These are phyloP conservation scores for Teunomyces aglyptinius DNA, from an alignment of 805 yeast genomes.

Conservation along the genomic window DNA sequence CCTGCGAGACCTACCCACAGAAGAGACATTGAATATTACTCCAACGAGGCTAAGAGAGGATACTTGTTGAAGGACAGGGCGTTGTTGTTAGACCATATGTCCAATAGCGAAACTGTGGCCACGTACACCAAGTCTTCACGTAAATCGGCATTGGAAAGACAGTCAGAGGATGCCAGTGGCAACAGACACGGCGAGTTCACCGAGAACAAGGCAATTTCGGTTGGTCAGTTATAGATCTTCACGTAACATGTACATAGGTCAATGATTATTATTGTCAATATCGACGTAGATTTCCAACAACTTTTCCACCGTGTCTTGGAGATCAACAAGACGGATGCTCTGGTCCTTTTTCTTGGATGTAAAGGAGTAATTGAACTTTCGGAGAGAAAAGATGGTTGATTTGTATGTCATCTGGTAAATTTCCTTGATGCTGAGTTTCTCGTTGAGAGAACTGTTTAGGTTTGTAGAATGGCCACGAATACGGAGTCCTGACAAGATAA, in stretches of 20 bases:
- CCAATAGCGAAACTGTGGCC: slow-evolving; percentile 13
- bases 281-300: slow-evolving; percentile 38
- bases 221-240: slow-evolving; percentile 2
- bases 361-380: slow-evolving; percentile 35
- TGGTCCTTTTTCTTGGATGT: slow-evolving; percentile 7
- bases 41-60: slow-evolving; percentile 70
- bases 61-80: slow-evolving; percentile 51
- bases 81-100: slow-evolving; percentile 38
- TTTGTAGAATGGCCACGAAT: slow-evolving; percentile 36
- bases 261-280: slow-evolving; percentile 16
- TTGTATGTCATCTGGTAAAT: slow-evolving; percentile 41
- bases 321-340: slow-evolving; percentile 22
- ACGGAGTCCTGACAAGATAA: slow-evolving; percentile 41
- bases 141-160: slow-evolving; percentile 35
- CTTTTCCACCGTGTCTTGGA: slow-evolving; percentile 41
- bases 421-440: slow-evolving; percentile 36
- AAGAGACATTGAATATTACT: slow-evolving; percentile 77
- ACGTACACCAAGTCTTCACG: slow-evolving; percentile 23
- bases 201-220: slow-evolving; percentile 10
- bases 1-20: slow-evolving; percentile 82
- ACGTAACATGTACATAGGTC: slow-evolving; percentile 7
- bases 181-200: slow-evolving; percentile 12
- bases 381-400: slow-evolving; percentile 36
- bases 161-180: slow-evolving; percentile 32
- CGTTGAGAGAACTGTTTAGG: slow-evolving; percentile 22